Evolutionary conservation across 202 grass and related monocot species (phyloP), one percentile per base, ranked within the genome.

Genomic region (Eragrostis tef): DNA sequence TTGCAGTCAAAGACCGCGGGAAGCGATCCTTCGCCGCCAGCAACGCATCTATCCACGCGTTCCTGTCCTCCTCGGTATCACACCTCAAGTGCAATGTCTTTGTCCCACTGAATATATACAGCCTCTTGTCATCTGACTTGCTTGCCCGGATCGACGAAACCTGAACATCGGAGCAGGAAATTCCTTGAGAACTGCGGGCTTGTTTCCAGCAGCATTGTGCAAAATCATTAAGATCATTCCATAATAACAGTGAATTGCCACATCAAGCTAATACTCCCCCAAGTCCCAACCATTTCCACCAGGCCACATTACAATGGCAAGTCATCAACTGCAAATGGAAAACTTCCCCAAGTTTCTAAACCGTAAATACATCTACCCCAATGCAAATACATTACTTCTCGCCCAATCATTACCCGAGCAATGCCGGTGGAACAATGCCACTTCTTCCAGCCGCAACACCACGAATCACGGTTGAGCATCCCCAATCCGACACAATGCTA

Each of bases 61-160:
- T 89, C 46, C 92, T 88, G 71, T 98, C 90, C 64, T 98, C 92
- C 79, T 86, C 91, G 51, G 88, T 93, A 76, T 94, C 88, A 82
- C 90, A 98, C 72, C 82, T 82, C 80, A 98, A 86, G 82, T 98
- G 95, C 58, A 98, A 82, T 1, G 92, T 94, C 83, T 98, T 98
- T 1, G 88, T 98, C 42, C 95, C 95, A 75, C 90, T 98, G 75
- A 94, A 98, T 89, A 98, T 98, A 83, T 94, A 98, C 59, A 98
- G 82, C 81, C 92, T 94, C 89, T 98, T 98, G 50, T 98, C 95
- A 92, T 98, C 95, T 26, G 95, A 98, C 72, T 93, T 98, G 90
- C 95, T 98, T 70, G 85, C 80, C 19, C 95, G 92, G 74, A 98
- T 89, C 27, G 95, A 93, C 7, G 95, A 94, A 64, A 98, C 92